Evolutionary conservation across 176 grass and related monocot species (phyloP).

Genomic region (Bolboschoenus planiculmis): DNA sequence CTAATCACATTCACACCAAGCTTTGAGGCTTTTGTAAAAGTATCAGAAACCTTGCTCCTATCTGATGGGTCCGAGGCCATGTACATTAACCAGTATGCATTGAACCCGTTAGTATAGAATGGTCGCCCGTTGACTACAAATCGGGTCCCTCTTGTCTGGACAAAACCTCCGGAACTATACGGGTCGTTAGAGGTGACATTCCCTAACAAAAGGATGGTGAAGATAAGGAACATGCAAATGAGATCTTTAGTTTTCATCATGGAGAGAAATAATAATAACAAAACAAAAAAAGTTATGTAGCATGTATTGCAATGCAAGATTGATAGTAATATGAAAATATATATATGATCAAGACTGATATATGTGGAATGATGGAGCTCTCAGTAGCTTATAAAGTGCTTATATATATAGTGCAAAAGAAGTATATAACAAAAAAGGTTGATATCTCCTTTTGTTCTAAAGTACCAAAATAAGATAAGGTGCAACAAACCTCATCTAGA

Average conservation of each 20-base stretch:
- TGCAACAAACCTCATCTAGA: constrained; percentile 23
- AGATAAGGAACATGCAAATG: constrained; percentile 11
- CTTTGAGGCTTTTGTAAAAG: constrained; percentile 38
- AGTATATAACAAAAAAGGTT: not conserved
- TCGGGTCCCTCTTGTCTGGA: constrained; percentile 35
- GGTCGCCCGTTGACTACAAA: constrained; percentile 38
- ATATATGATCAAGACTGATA: not conserved
- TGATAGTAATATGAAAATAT: too few species aligned
- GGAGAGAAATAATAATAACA: not conserved
- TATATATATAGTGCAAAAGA: constrained; percentile 21
- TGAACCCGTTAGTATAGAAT: constrained; percentile 65
- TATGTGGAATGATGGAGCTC: not conserved
- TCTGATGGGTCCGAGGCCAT: constrained; percentile 44
- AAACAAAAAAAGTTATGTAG: not conserved
- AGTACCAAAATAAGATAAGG: constrained; percentile 23
- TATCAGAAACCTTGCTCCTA: constrained; percentile 38
- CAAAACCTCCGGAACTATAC: constrained; percentile 10
- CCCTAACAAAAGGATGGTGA: constrained; percentile 4
- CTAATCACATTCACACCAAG: constrained; percentile 45
- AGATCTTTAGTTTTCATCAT: constrained; percentile 29
- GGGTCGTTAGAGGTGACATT: not conserved
- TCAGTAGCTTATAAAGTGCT: not conserved
- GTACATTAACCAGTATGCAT: constrained; percentile 83
- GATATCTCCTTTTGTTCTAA: constrained; percentile 7
- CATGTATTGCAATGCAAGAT: not conserved